Evolutionary conservation across 805 yeast genomes (phyloP).

Genomic region (Metahyphopichia silvanorum): DNA sequence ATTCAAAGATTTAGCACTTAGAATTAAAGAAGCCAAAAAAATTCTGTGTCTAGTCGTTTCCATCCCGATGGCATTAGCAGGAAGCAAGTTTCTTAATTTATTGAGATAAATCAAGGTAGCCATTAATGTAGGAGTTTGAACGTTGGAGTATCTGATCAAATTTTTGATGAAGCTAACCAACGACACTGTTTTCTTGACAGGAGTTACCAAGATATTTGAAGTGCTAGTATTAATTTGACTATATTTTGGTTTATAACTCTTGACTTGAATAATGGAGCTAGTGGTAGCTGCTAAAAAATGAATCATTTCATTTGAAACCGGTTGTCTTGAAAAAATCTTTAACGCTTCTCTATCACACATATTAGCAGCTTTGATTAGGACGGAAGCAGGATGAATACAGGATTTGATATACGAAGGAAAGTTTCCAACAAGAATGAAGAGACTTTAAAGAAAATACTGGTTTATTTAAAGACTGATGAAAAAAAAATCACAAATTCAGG

Average conservation of each 20-base stretch:
- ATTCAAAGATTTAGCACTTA: conserved; percentile 90
- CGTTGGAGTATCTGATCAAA: conserved; percentile 78
- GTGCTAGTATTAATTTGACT: conserved; percentile 38
- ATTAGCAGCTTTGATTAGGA: no score
- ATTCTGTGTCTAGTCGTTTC: conserved; percentile 91
- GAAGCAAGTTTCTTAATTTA: conserved; percentile 72
- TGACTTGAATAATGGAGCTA: conserved; percentile 50
- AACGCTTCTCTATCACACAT: conserved; percentile 46
- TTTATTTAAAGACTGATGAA: no score
- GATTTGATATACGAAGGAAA: no score
- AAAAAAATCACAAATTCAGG: no score
- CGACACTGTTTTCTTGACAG: conserved; percentile 20
- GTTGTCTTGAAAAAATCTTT: conserved; percentile 49
- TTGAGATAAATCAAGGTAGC: conserved; percentile 78
- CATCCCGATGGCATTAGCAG: conserved; percentile 87
- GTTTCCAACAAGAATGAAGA: no score
- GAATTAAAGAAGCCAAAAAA: conserved; percentile 80
- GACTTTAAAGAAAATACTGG: no score
- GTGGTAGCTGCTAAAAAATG: conserved; percentile 57
- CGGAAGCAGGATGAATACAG: no score
- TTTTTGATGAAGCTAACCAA: conserved; percentile 65
- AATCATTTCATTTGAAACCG: conserved; percentile 58
- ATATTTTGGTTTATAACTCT: conserved; percentile 14
- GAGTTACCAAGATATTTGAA: conserved; percentile 21
- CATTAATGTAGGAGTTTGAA: conserved; percentile 94